Base-by-base conservation (phyloP, 1,284 basidiomycete species). In the Waitea zeae region DNA sequence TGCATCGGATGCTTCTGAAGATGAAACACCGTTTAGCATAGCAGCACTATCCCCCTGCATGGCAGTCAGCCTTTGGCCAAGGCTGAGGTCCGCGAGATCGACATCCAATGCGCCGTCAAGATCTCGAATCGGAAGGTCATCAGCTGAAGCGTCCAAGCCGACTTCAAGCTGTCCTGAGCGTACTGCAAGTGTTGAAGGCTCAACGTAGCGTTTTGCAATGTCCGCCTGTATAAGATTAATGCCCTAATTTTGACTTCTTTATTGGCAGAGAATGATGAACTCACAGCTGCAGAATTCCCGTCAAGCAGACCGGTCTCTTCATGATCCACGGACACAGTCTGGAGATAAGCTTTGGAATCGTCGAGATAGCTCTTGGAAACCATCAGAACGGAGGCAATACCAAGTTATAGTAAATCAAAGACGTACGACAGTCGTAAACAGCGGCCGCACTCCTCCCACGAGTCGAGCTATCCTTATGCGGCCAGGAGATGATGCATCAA, bases 31-130 rank as follows among this genome's bases (percentile, higher is more conserved):
- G 9, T 45, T 22, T 38, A 36, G 18, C 39, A 50, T 45, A 3
- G 45, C 44, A 19, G 53, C 62, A n/a, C 58, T 59, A 22, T 53
- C 52, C 37, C 74, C 70, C 30, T 70, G 64, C 14, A 82, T 54
- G 12, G 78, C 79, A 1, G 81, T 78, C 26, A 93, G 61, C 19
- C 88, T 71, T 52, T 95, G 83, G 12, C 88, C 89, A 2, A 95
- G 67, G 31, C 82, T 87, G 17, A 90, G 67, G 52, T 95, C 89
- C 3, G 88, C 87, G 37, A 89, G 64, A 49, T 92, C 74, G 6
- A 79, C 74, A 43, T 89, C 82, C 13, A 90, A 65, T 15, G 71
- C 60, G 17, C 80, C 81, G 19, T 82, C 76, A 4, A 70, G 49
- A 38, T 68, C 60, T 20, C 54, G 59, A 26, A 56, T 49, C 12